A percentile compares a stretch with the other conserved stretches of the same genome.
Conservation (phyloP, 2,329 filamentous ascomycete species). For the Kalmusia sp. region DNA sequence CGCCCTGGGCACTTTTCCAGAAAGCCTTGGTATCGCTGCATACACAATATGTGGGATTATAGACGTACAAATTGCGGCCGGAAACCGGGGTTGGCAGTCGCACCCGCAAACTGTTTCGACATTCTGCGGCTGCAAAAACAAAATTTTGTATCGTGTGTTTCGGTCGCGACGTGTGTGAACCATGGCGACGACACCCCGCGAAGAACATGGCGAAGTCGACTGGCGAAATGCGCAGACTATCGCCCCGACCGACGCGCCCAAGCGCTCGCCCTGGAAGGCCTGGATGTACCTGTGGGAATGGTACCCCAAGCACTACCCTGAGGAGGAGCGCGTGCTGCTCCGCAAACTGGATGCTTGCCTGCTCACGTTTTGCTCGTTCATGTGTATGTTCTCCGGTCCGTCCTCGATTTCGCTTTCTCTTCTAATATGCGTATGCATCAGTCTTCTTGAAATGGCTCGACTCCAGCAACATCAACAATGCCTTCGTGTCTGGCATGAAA, state of each 20-base stretch:
- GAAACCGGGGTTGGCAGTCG: slow-evolving; percentile 14
- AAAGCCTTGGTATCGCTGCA: slow-evolving; percentile 18
- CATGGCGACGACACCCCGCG: slow-evolving; percentile 19
- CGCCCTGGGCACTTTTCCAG: slow-evolving; percentile 18
- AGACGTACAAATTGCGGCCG: slow-evolving; percentile 32
- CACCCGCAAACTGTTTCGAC: slow-evolving; percentile 9
- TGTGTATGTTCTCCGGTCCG: slow-evolving; percentile 35
- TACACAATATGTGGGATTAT: slow-evolving; percentile 2
- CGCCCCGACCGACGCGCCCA: slow-evolving; percentile 42
- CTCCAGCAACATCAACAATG: slow-evolving; percentile 54
- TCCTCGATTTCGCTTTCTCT: neutral
- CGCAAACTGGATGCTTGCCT: slow-evolving; percentile 47
- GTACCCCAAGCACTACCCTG: slow-evolving; percentile 46
- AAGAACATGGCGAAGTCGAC: slow-evolving; percentile 27
- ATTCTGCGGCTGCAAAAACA: slow-evolving; percentile 4
- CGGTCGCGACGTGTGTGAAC: neutral
- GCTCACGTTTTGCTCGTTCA: slow-evolving; percentile 46
- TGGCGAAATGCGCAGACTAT: slow-evolving; percentile 34
- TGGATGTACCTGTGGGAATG: slow-evolving; percentile 49
- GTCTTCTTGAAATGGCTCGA: slow-evolving; percentile 50
- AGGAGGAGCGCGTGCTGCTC: slow-evolving; percentile 41
- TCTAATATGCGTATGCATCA: slow-evolving; percentile 18
- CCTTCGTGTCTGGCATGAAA: slow-evolving; percentile 47
- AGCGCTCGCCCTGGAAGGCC: slow-evolving; percentile 46
- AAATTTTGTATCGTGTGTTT: neutral